Conservation (phyloP, 768 basidiomycete genomes). For the Phanerochaete sordida region DNA sequence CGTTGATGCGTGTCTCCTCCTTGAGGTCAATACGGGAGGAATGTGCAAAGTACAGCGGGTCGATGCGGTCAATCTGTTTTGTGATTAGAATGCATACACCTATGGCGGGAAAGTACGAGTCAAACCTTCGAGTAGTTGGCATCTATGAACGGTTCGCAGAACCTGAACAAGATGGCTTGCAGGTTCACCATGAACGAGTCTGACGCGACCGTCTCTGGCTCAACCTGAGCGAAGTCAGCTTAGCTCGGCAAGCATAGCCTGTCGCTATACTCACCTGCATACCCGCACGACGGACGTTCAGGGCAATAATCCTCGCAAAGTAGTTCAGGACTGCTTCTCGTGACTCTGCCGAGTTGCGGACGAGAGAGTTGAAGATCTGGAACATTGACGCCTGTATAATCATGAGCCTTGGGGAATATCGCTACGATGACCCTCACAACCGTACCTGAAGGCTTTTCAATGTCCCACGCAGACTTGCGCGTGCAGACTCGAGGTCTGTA, state of each 20-base stretch:
- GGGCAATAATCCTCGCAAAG: conserved; percentile 66
- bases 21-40: conserved; percentile 69
- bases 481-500: conserved; percentile 78
- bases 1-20: conserved; percentile 94
- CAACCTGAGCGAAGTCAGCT: conserved; percentile 51
- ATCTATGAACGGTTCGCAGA: conserved; percentile 96
- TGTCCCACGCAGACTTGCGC: conserved; percentile 81
- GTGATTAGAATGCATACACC: background rate
- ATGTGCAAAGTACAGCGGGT: conserved; percentile 73
- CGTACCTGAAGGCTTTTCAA: conserved; percentile 78
- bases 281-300: conserved; percentile 88
- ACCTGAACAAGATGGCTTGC: conserved; percentile 74
- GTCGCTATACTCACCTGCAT: conserved; percentile 52
- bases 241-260: background rate
- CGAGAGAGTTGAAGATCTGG: conserved; percentile 83
- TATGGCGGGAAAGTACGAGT: background rate
- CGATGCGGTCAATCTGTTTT: conserved; percentile 84
- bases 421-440: no score
- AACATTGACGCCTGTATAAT: conserved; percentile 64
- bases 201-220: conserved; percentile 78
- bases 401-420: background rate
- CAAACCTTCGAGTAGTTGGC: conserved; percentile 80
- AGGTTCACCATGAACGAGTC: conserved; percentile 94
- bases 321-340: conserved; percentile 82
- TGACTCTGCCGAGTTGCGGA: conserved; percentile 74